Conservation (phyloP, 2,329 filamentous ascomycete genomes). For the Myrmaecium sp. region DNA sequence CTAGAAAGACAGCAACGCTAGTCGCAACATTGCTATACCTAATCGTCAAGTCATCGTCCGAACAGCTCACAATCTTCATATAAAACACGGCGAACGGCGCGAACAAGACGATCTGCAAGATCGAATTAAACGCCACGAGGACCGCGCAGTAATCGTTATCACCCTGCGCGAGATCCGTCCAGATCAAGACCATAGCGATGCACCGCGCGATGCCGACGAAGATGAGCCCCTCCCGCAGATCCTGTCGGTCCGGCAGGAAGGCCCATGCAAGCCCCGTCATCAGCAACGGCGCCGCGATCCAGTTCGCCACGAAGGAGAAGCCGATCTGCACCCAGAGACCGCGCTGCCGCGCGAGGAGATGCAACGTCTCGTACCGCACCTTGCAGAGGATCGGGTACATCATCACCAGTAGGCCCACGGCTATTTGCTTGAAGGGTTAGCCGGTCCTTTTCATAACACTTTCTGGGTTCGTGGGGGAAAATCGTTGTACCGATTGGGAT, state of each 20-base stretch:
- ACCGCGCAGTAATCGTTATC: slow-evolving; percentile 66
- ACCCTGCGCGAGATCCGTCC: slow-evolving; percentile 62
- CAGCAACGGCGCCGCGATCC: slow-evolving; percentile 64
- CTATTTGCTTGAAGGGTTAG: slow-evolving; percentile 31
- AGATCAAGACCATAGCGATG: slow-evolving; percentile 78
- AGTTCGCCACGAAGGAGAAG: slow-evolving; percentile 64
- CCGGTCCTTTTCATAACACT: too few species aligned
- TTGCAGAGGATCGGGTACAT: slow-evolving; percentile 92
- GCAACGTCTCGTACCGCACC: slow-evolving; percentile 60
- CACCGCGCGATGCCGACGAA: slow-evolving; percentile 73
- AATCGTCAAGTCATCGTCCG: slow-evolving; percentile 24
- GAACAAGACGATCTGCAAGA: slow-evolving; percentile 31
- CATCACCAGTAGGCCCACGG: slow-evolving; percentile 70
- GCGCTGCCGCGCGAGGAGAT: slow-evolving; percentile 43
- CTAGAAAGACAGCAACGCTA: slow-evolving; percentile 70
- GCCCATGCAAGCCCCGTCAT: slow-evolving; percentile 60
- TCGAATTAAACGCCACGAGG: slow-evolving; percentile 30
- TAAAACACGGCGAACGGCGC: slow-evolving; percentile 31
- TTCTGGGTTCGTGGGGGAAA: too few species aligned
- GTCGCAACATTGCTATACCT: slow-evolving; percentile 55
- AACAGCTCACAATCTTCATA: slow-evolving; percentile 47
- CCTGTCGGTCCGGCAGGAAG: slow-evolving; percentile 25
- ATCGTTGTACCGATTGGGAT: slow-evolving; percentile 52
- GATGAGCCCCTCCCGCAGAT: slow-evolving; percentile 47
- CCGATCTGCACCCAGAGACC: slow-evolving; percentile 62